Evolutionary conservation across 2,329 filamentous ascomycete species (phyloP).

Genomic region (Diplocarpon mali): DNA sequence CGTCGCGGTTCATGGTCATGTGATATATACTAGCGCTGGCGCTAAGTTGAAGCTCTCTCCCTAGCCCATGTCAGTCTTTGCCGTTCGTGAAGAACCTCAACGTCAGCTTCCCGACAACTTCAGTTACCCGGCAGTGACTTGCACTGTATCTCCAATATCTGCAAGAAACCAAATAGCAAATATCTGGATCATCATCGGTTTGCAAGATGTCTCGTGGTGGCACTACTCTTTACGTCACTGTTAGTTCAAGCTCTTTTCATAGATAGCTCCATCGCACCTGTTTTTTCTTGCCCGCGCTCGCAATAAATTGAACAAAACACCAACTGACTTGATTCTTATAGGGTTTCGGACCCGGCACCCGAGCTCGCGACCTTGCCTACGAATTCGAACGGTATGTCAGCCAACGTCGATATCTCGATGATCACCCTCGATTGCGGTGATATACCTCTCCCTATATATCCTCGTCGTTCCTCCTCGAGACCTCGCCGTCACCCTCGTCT

Average conservation of each 20-base stretch:
- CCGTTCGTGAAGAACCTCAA: not conserved
- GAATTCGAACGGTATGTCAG: conserved; percentile 99
- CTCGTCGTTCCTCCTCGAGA: conserved; percentile 31
- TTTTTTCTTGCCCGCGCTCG: not conserved
- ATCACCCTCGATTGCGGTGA: conserved; percentile 30
- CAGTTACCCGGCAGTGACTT: not conserved
- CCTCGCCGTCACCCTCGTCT: conserved; percentile 35
- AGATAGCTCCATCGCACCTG: conserved; percentile 5
- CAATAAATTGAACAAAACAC: not conserved
- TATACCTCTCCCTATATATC: conserved; percentile 24
- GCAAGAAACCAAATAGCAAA: not conserved
- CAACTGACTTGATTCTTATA: conserved; percentile 11
- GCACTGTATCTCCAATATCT: not conserved
- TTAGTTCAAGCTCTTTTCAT: conserved; percentile 14
- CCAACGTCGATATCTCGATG: conserved; percentile 38
- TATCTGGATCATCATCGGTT: not conserved
- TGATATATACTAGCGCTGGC: not conserved
- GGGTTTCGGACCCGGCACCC: conserved; percentile 96
- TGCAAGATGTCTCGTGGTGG: conserved; percentile 79
- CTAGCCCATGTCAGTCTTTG: not conserved
- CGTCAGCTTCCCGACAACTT: not conserved
- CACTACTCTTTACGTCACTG: conserved; percentile 91
- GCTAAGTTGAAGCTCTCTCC: not conserved
- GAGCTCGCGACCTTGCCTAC: conserved; percentile 98
- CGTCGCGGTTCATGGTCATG: not conserved